Evolutionary conservation across 208 protist genomes (phyloP).

Genomic region (Porcisia deanei): DNA sequence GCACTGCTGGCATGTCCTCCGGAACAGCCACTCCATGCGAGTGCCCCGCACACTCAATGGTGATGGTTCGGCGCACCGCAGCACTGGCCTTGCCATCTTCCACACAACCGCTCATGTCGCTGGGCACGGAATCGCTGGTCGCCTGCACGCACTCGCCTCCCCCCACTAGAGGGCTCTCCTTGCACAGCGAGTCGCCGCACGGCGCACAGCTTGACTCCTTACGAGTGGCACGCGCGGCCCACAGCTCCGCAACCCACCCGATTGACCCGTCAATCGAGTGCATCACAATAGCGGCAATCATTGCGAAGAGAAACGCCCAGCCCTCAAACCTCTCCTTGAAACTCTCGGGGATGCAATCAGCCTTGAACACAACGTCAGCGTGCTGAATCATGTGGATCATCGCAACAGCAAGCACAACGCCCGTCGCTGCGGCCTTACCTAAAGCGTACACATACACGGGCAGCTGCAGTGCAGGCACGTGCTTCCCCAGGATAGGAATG

Average conservation of each 20-base stretch:
- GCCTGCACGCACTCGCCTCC: conserved; percentile 2
- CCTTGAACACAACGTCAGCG: conserved; percentile 14
- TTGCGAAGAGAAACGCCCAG: conserved; percentile 57
- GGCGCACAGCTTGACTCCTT: not conserved
- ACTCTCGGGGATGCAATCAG: conserved; percentile 39
- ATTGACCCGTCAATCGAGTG: conserved; percentile 51
- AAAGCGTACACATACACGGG: conserved; percentile 46
- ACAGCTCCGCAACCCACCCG: conserved; percentile 25
- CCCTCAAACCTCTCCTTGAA: conserved; percentile 47
- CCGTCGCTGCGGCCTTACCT: conserved; percentile 51
- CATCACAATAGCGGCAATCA: conserved; percentile 57
- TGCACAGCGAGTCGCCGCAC: conserved; percentile 14
- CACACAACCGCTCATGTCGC: not conserved
- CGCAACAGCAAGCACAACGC: conserved; percentile 59
- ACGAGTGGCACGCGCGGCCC: not conserved
- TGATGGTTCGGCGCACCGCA: not conserved
- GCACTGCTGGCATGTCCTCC: conserved; percentile 12
- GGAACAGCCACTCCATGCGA: conserved; percentile 20
- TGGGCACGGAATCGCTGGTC: not conserved
- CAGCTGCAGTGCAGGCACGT: conserved; percentile 35
- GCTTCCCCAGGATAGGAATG: conserved; percentile 56
- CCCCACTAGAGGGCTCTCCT: conserved; percentile 4
- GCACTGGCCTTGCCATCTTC: not conserved
- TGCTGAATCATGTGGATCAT: conserved; percentile 56
- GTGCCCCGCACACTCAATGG: conserved; percentile 20